Base-by-base conservation (phyloP, 345 rosid species). In the Conringia planisiliqua region DNA sequence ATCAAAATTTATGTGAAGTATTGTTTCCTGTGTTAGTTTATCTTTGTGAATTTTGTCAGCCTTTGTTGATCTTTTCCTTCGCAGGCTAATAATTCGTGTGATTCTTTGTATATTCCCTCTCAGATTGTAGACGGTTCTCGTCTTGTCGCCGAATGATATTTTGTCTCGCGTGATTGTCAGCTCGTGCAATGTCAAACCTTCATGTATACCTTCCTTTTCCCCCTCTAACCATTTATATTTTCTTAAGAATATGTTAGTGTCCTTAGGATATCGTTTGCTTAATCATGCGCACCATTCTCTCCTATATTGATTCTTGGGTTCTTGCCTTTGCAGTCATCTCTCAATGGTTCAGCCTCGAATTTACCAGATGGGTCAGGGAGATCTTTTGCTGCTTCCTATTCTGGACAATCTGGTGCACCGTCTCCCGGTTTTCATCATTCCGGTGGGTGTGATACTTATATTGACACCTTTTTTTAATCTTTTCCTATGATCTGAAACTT, bases 391-490 rank as follows among this genome's bases (percentile, higher is more conserved):
- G 40, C 92, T 78, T 95, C 97, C 54, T 95, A 88, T 83, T 89
- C 99, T 68, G 94, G 91, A 76, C 99, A 90, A 78, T 88, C 97
- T 78, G 98, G 97, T 72, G 95, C 86, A 6, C 94, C 87, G 3
- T 89, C 98, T 56, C 94, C 98, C 52, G 85, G 82, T 80, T 90
- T 82, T 75, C 95, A 86, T 87, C 95, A 89, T 74, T 75, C 72
- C 33, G 97, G 92, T 90, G 79, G 54, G 85, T 78, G 44, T 68
- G n/a, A 40, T 68, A 24, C 39, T 71, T 60, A 70, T 32, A 26
- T 73, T 51, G 57, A 30, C 57, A 62, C 71, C 59, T 33, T 36
- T 50, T 10, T 50, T 43, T n/a, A n/a, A 13, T 55, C 4, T 26
- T 44, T 32, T 73, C 50, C 32, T 22, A 65, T 13, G 54, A 70